phyloP scores from a whole-genome alignment of 1,139 yeast species.

The Eremothecium sinecaudum region DNA sequence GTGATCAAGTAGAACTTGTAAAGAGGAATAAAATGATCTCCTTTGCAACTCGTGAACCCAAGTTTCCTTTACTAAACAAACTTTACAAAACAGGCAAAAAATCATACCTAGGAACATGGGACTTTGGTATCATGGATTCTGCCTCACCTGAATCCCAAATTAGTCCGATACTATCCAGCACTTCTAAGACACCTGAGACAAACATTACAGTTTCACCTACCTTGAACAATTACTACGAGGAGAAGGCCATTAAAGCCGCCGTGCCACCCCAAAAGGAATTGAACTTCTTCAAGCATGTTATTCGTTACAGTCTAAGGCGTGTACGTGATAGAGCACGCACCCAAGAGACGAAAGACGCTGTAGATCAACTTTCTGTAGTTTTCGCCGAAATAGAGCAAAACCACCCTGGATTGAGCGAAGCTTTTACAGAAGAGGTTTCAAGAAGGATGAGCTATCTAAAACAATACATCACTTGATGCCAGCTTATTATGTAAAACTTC shows the following conservation, averaged over 20 bases:
- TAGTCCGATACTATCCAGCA: constrained; percentile 7
- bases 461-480: constrained; percentile 2
- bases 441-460: constrained; percentile 16
- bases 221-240: constrained; percentile 6
- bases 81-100: constrained; percentile 22
- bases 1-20: constrained; percentile 27
- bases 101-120: constrained; percentile 17
- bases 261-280: constrained; percentile 16
- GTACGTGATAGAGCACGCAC: constrained; percentile 44
- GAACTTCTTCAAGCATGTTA: constrained; percentile 33
- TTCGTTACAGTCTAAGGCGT: constrained; percentile 35
- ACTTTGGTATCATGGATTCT: constrained; percentile 12
- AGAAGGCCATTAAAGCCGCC: constrained; percentile 7
- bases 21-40: constrained; percentile 20
- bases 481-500: constrained; percentile 4
- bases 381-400: constrained; percentile 39
- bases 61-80: constrained; percentile 24
- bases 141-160: constrained; percentile 9
- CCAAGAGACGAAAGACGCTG: constrained; percentile 38
- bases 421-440: constrained; percentile 52
- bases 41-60: constrained; percentile 25
- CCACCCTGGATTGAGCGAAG: constrained; percentile 58
- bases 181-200: constrained; percentile 8
- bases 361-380: constrained; percentile 34
- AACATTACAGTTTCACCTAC: constrained; percentile 10